A percentile compares a stretch with the other conserved stretches of the same genome.
Conservation (phyloP, 306 rosid genomes). For the Crotalaria pallida region DNA sequence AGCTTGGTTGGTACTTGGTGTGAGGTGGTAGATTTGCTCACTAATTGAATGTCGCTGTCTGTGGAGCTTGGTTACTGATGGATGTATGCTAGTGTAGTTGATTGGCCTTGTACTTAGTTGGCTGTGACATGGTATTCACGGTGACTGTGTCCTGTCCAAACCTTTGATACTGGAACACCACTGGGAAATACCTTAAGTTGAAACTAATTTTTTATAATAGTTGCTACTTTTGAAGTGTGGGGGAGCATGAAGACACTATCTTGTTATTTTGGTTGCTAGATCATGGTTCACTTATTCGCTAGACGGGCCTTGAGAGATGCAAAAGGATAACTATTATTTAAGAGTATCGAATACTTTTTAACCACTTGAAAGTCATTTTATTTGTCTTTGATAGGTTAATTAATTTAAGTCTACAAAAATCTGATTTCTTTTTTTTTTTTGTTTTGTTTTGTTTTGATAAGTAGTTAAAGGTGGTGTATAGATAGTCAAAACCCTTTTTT, state of each 20-base stretch:
- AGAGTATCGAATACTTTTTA: background rate
- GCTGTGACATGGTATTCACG: background rate
- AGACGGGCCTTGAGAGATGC: background rate
- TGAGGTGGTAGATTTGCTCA: background rate
- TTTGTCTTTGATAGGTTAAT: background rate
- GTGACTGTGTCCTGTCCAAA: background rate
- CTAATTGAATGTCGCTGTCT: background rate
- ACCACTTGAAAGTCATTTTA: background rate
- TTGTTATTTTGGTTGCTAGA: background rate
- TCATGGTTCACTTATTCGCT: background rate
- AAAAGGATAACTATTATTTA: too few relatives aligned
- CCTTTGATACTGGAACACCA: background rate
- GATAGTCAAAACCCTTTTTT: background rate
- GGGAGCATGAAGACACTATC: background rate
- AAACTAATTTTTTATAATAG: background rate
- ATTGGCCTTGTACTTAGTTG: background rate
- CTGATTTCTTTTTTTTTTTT: background rate
- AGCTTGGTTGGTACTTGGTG: background rate
- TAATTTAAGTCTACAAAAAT: background rate
- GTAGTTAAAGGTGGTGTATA: background rate
- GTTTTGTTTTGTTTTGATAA: too few relatives aligned
- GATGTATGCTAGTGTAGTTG: background rate
- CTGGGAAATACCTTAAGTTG: background rate
- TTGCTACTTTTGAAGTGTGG: background rate
- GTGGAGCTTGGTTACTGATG: background rate